phyloP scores from a whole-genome alignment of 768 basidiomycete genomes.

The Pulveroboletus sp. region DNA sequence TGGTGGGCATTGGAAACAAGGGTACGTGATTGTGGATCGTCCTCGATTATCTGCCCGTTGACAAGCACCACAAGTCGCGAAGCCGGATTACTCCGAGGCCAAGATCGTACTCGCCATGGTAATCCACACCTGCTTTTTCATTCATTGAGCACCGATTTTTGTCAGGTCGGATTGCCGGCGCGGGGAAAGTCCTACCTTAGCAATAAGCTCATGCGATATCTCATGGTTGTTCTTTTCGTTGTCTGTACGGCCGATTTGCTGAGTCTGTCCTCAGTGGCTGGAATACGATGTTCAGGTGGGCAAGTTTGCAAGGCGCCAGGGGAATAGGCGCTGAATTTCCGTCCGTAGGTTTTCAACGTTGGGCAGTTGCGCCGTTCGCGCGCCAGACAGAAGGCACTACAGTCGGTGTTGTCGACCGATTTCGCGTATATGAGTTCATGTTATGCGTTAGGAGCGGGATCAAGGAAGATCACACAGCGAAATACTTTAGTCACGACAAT shows the following conservation, averaged over 20 bases:
- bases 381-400: conserved; percentile 73
- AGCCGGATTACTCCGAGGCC: conserved; percentile 97
- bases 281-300: conserved; percentile 94
- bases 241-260: conserved; percentile 2
- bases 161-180: conserved; percentile 92
- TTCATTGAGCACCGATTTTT: background rate
- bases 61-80: conserved; percentile 57
- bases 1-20: conserved; percentile 87
- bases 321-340: background rate
- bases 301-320: background rate
- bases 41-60: conserved; percentile 1
- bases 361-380: conserved; percentile 88
- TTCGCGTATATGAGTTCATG: conserved; percentile 2
- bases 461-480: conserved; percentile 87
- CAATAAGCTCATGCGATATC: conserved; percentile 95
- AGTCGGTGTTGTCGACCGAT: conserved; percentile 39
- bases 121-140: conserved; percentile 7
- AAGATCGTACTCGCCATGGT: conserved; percentile 99
- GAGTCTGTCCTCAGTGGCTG: conserved; percentile 69
- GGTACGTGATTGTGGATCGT: conserved; percentile 39
- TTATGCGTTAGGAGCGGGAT: conserved; percentile 57
- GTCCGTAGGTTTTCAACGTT: conserved; percentile 90
- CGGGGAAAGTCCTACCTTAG: conserved; percentile 97
- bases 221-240: conserved; percentile 57
- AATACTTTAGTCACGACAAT: conserved; percentile 88